A percentile compares a stretch with the other conserved stretches of the same genome.
These are phyloP conservation scores for Acanthochlamys bracteata DNA, from an alignment of 106 monocot genomes.

Conservation along the genomic window DNA sequence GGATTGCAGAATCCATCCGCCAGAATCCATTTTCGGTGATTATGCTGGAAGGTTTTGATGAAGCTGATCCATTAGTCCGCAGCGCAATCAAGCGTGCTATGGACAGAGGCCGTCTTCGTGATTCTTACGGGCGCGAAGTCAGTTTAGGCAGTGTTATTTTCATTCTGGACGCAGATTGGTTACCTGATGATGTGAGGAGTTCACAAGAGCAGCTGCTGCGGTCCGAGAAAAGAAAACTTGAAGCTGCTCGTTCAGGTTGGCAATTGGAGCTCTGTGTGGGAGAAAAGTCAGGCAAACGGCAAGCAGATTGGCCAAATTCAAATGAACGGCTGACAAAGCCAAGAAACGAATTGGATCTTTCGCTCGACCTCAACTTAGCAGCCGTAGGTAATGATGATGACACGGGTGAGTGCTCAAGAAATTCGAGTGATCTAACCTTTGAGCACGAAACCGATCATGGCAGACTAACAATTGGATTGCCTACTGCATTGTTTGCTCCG, in stretches of 20 bases:
- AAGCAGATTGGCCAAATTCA: conserved; percentile 27
- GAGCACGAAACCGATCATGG: conserved; percentile 59
- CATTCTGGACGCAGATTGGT: conserved; percentile 44
- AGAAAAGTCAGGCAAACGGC: conserved; percentile 35
- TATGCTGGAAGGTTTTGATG: conserved; percentile 57
- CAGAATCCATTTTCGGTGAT: conserved; percentile 62
- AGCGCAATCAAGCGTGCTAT: conserved; percentile 54
- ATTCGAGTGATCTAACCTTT: conserved; percentile 72
- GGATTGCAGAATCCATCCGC: conserved; percentile 42
- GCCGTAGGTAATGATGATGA: conserved; percentile 33
- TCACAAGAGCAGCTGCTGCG: conserved; percentile 10
- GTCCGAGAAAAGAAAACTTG: conserved; percentile 42
- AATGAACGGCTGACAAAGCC: conserved; percentile 20
- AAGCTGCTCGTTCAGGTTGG: conserved; percentile 32
- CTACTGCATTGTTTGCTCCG: conserved; percentile 12
- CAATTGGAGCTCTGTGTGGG: conserved; percentile 45
- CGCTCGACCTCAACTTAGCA: conserved; percentile 70
- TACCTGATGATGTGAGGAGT: conserved; percentile 38
- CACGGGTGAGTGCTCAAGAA: conserved; percentile 49
- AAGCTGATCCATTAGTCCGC: conserved; percentile 29
- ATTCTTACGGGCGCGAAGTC: conserved; percentile 77
- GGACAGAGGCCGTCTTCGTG: conserved; percentile 55
- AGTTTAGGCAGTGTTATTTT: conserved; percentile 55
- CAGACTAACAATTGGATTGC: conserved; percentile 9
- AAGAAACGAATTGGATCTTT: conserved; percentile 36